Percentiles rank a stretch among this genome's conserved stretches.
Conservation (phyloP, 1,284 basidiomycete species). For the Ceratobasidium sp. region DNA sequence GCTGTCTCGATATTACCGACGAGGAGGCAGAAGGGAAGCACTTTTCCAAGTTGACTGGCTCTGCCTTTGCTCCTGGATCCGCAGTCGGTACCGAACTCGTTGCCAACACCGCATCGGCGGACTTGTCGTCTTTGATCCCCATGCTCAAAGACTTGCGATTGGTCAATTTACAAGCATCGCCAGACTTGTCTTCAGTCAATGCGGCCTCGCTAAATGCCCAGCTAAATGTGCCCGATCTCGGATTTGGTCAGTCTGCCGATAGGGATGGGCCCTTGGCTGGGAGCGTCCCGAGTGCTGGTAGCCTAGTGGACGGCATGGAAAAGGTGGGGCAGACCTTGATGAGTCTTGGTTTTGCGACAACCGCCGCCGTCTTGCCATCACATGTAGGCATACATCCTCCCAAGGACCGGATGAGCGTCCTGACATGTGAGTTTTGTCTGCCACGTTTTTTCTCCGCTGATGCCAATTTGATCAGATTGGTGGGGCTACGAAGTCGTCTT, state of each 20-base stretch:
- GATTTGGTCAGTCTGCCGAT: constrained; percentile 61
- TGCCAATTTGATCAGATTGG: constrained; percentile 62
- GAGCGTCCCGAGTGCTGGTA: constrained; percentile 72
- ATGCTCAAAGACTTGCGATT: constrained; percentile 64
- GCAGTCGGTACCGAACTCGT: constrained; percentile 9
- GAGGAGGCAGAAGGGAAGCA: constrained; percentile 57
- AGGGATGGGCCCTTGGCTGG: constrained; percentile 69
- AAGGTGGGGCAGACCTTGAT: constrained; percentile 76
- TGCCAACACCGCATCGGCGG: constrained; percentile 53
- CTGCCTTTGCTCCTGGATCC: constrained; percentile 17
- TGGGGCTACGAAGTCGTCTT: constrained; percentile 79
- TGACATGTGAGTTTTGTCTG: constrained; percentile 67
- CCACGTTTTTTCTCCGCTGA: background rate
- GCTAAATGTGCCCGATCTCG: constrained; percentile 61
- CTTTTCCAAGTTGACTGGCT: constrained; percentile 39
- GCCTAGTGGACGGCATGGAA: constrained; percentile 68
- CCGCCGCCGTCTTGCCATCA: constrained; percentile 67
- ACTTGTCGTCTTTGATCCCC: constrained; percentile 58
- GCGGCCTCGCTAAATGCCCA: constrained; percentile 49
- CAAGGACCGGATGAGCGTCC: constrained; percentile 72
- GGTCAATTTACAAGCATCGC: constrained; percentile 48
- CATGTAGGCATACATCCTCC: constrained; percentile 75
- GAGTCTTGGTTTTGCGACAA: constrained; percentile 76
- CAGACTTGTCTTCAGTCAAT: constrained; percentile 31
- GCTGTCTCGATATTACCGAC: constrained; percentile 55